phyloP scores from a whole-genome alignment of 345 rosid genomes.

The Reutealis trisperma region DNA sequence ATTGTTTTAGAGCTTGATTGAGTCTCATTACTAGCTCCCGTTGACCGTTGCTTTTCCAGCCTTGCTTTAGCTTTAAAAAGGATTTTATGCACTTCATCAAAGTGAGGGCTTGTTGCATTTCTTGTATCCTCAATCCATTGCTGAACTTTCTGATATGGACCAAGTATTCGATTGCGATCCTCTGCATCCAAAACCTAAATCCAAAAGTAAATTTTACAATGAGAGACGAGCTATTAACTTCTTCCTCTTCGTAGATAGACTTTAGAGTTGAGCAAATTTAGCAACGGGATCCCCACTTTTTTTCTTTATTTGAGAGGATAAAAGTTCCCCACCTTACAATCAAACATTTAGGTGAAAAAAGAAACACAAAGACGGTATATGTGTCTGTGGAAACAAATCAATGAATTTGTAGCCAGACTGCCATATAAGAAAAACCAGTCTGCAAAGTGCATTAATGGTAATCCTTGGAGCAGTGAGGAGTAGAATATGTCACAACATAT shows the following conservation, averaged over 20 bases:
- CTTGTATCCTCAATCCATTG: conserved; percentile 76
- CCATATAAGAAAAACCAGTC: not conserved
- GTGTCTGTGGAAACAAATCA: too few species aligned
- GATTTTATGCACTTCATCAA: conserved; percentile 65
- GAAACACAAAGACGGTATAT: not conserved
- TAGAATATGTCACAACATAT: not conserved
- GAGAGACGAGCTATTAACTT: not conserved
- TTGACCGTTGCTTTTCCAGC: conserved; percentile 31
- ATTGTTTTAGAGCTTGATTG: conserved; percentile 28
- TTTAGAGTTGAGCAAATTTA: not conserved
- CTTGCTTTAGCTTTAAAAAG: conserved; percentile 48
- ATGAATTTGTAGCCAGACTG: not conserved
- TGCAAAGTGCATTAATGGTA: not conserved
- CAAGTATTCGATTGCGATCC: conserved; percentile 52
- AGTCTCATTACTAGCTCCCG: conserved; percentile 20
- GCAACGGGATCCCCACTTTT: not conserved
- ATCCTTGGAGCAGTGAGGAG: not conserved
- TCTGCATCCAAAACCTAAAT: conserved; percentile 68
- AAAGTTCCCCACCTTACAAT: too few species aligned
- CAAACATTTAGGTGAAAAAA: not conserved
- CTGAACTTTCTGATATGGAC: conserved; percentile 65
- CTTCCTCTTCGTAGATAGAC: too few species aligned
- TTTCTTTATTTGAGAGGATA: not conserved
- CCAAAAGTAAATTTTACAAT: conserved; percentile 3
- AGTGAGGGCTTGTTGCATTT: conserved; percentile 67